A percentile compares a stretch with the other conserved stretches of the same genome.
These are phyloP conservation scores for Phytophthora pini DNA, from an alignment of 352 stramenopile genomes.

Conservation along the genomic window DNA sequence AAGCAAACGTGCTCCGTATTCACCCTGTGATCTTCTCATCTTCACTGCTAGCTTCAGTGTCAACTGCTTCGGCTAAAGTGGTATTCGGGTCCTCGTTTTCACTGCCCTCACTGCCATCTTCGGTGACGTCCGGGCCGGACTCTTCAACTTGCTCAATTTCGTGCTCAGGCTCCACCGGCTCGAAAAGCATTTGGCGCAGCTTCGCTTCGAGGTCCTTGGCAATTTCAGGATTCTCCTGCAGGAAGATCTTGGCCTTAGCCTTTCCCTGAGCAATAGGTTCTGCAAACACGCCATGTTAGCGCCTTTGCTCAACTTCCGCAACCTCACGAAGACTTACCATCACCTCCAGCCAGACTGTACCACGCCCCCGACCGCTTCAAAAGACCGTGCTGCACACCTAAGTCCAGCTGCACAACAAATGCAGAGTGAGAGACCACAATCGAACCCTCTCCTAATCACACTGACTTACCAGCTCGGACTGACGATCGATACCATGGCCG, in stretches of 20 bases:
- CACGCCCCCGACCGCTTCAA: slow-evolving; percentile 85
- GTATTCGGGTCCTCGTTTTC: slow-evolving; percentile 11
- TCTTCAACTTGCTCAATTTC: slow-evolving; percentile 13
- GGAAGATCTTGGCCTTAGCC: slow-evolving; percentile 82
- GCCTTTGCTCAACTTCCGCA: background rate
- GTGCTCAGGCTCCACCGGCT: slow-evolving; percentile 22
- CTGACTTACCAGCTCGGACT: slow-evolving; percentile 71
- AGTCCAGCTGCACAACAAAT: slow-evolving; percentile 54
- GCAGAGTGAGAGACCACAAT: slow-evolving; percentile 2
- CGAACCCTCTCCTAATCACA: background rate
- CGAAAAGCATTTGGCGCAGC: slow-evolving; percentile 71
- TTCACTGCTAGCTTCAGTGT: slow-evolving; percentile 18
- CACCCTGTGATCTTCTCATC: slow-evolving; percentile 23
- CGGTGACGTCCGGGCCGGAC: background rate
- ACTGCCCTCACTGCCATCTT: slow-evolving; percentile 5
- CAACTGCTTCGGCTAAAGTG: slow-evolving; percentile 5
- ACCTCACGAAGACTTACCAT: slow-evolving; percentile 45
- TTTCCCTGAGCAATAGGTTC: slow-evolving; percentile 88
- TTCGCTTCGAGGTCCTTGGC: slow-evolving; percentile 75
- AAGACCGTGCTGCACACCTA: slow-evolving; percentile 75
- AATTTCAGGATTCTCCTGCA: slow-evolving; percentile 79
- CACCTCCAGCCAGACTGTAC: slow-evolving; percentile 70
- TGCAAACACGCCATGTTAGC: slow-evolving; percentile 18
- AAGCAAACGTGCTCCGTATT: background rate
- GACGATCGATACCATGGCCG: slow-evolving; percentile 94